Conservation (phyloP, 805 yeast species). For the Naumovozyma dairenensis region DNA sequence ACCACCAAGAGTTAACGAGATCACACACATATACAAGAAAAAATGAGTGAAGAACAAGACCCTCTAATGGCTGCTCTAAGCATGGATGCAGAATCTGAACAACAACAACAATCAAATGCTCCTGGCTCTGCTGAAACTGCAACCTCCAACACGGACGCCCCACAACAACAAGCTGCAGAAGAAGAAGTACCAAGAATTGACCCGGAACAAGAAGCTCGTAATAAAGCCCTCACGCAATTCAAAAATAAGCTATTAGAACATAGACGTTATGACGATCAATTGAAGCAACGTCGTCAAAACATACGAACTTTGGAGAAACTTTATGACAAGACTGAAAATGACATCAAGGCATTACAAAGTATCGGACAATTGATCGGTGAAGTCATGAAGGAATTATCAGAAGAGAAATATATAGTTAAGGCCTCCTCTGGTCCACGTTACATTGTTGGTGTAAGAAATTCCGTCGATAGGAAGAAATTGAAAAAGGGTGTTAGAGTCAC, state of each 20-base stretch:
- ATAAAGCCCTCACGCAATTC: constrained; percentile 65
- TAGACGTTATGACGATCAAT: constrained; percentile 85
- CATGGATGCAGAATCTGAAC: constrained; percentile 9
- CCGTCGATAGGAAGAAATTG: constrained; percentile 71
- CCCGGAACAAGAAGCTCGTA: constrained; percentile 48
- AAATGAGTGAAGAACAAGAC: constrained; percentile 57
- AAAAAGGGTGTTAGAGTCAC: constrained; percentile 95
- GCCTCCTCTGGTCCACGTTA: constrained; percentile 96
- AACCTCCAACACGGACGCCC: constrained; percentile 5
- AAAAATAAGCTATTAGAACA: constrained; percentile 85
- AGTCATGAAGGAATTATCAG: constrained; percentile 88
- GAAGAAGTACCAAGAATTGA: constrained; percentile 36
- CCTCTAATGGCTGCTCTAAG: constrained; percentile 63
- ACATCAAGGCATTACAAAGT: constrained; percentile 91
- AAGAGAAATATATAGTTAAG: constrained; percentile 89
- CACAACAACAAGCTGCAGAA: constrained; percentile 9
- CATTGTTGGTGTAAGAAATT: constrained; percentile 93
- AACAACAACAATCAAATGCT: constrained; percentile 7
- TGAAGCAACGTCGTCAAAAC: constrained; percentile 72
- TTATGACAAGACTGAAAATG: constrained; percentile 90
- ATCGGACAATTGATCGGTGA: constrained; percentile 98
- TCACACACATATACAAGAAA: too few relatives aligned
- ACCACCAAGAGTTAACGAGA: too few relatives aligned
- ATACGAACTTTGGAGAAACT: constrained; percentile 76
- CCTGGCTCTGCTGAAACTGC: constrained; percentile 2